These are phyloP conservation scores for Croton setiger DNA, from an alignment of 441 rosid species.

Conservation along the genomic window DNA sequence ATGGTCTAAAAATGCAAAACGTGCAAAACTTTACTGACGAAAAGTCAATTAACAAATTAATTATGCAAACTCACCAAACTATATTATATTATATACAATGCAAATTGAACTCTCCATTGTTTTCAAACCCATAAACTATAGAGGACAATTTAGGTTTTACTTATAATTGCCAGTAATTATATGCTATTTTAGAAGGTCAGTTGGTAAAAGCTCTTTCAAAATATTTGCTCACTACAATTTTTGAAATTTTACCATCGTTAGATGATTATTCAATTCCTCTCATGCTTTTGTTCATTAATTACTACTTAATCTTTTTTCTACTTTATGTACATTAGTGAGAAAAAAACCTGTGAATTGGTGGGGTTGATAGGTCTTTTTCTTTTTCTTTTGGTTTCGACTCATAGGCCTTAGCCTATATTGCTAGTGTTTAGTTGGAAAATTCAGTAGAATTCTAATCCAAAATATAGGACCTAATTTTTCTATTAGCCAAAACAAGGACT, in stretches of 20 bases:
- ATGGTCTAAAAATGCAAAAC: background rate
- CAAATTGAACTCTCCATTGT: background rate
- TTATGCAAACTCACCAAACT: too few relatives aligned
- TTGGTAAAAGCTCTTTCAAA: background rate
- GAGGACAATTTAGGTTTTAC: background rate
- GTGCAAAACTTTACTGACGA: too few relatives aligned
- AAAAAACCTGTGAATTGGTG: too few relatives aligned
- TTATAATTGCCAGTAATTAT: background rate
- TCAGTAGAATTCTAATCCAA: too few relatives aligned
- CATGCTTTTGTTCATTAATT: background rate
- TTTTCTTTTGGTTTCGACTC: too few relatives aligned
- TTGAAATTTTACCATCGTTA: background rate
- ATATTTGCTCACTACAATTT: background rate
- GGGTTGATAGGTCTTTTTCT: too few relatives aligned
- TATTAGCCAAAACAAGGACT: too few relatives aligned
- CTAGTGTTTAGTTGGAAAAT: too few relatives aligned
- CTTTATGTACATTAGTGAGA: background rate
- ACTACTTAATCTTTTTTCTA: background rate
- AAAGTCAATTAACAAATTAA: too few relatives aligned
- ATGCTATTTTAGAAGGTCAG: background rate
- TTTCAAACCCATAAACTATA: background rate
- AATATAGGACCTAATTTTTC: too few relatives aligned
- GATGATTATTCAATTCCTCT: background rate
- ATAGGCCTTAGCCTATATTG: too few relatives aligned
- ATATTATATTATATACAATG: too few relatives aligned